A percentile compares a stretch with the other conserved stretches of the same genome.
Evolutionary conservation across 2,329 filamentous ascomycete genomes (phyloP).

Genomic region (Fusarium decemcellulare): DNA sequence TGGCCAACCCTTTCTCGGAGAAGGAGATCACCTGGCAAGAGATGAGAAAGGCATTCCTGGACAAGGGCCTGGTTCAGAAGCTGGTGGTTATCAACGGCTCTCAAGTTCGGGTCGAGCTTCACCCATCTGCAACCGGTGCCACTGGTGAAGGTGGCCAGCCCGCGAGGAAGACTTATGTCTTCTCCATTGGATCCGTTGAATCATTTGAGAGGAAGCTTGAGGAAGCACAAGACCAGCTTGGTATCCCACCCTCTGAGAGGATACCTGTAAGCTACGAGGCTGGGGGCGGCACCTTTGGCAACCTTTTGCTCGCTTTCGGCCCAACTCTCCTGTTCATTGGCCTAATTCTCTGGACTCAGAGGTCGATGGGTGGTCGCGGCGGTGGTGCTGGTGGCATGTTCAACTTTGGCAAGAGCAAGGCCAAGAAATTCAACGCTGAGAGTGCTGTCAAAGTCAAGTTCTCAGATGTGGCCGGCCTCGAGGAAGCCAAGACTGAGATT

Average conservation of each 20-base stretch:
- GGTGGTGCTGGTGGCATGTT: slow-evolving; percentile 84
- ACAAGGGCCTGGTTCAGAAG: slow-evolving; percentile 96
- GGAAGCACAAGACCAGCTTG: slow-evolving; percentile 87
- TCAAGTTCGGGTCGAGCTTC: slow-evolving; percentile 84
- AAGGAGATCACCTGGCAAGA: slow-evolving; percentile 98
- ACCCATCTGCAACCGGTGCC: slow-evolving; percentile 73
- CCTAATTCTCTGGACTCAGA: slow-evolving; percentile 83
- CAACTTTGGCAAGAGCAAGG: slow-evolving; percentile 94
- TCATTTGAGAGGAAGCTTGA: slow-evolving; percentile 92
- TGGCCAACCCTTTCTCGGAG: slow-evolving; percentile 60
- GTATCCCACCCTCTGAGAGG: slow-evolving; percentile 87
- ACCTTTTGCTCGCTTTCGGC: slow-evolving; percentile 82
- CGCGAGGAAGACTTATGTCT: slow-evolving; percentile 75
- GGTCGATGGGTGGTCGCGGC: slow-evolving; percentile 78
- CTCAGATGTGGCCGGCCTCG: slow-evolving; percentile 95
- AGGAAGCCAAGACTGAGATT: slow-evolving; percentile 97
- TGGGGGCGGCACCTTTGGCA: slow-evolving; percentile 82
- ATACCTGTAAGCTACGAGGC: slow-evolving; percentile 92
- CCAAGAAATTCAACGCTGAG: slow-evolving; percentile 98
- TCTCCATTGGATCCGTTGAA: slow-evolving; percentile 95
- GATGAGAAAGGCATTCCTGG: slow-evolving; percentile 91
- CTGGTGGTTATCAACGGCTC: slow-evolving; percentile 82
- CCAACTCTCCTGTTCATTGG: slow-evolving; percentile 91
- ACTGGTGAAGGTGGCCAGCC: slow-evolving; percentile 46
- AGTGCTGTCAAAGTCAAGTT: slow-evolving; percentile 98